These are phyloP conservation scores for Colletotrichum orchidophilum DNA, from an alignment of 2,329 filamentous ascomycete genomes.

Conservation along the genomic window DNA sequence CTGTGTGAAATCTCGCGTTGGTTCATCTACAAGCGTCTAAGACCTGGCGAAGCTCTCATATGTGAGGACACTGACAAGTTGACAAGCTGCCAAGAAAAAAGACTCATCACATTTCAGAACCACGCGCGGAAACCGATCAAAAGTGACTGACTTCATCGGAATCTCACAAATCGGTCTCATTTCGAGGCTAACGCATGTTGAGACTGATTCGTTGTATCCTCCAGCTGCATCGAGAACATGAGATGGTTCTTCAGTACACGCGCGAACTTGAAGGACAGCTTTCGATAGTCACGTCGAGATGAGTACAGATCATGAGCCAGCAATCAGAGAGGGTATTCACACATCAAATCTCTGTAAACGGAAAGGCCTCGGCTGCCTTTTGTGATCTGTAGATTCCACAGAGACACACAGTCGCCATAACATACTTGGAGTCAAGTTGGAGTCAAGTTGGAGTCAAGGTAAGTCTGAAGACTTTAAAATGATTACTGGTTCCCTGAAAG, in stretches of 20 bases:
- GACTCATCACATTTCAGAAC: background rate
- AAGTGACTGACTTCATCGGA: background rate
- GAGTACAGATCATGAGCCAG: no score
- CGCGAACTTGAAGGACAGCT: background rate
- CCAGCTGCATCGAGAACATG: background rate
- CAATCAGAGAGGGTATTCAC: no score
- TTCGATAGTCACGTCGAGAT: constrained; percentile 36
- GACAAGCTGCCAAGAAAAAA: background rate
- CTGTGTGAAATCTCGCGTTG: background rate
- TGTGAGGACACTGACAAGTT: background rate
- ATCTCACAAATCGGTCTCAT: background rate
- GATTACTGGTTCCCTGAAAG: background rate
- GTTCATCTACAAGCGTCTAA: background rate
- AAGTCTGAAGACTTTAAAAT: constrained; percentile 30
- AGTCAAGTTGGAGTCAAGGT: constrained; percentile 53
- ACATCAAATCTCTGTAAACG: constrained; percentile 75
- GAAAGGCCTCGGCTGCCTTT: constrained; percentile 77
- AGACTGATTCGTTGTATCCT: background rate
- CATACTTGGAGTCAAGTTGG: constrained; percentile 67
- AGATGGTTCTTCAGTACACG: background rate
- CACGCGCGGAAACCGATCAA: background rate
- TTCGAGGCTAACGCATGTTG: background rate
- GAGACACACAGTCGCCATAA: no score
- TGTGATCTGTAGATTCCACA: constrained; percentile 70
- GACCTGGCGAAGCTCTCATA: background rate